Percentiles rank a stretch among this genome's conserved stretches.
Evolutionary conservation across 345 rosid species (phyloP).

Genomic region (Brassica rapa): DNA sequence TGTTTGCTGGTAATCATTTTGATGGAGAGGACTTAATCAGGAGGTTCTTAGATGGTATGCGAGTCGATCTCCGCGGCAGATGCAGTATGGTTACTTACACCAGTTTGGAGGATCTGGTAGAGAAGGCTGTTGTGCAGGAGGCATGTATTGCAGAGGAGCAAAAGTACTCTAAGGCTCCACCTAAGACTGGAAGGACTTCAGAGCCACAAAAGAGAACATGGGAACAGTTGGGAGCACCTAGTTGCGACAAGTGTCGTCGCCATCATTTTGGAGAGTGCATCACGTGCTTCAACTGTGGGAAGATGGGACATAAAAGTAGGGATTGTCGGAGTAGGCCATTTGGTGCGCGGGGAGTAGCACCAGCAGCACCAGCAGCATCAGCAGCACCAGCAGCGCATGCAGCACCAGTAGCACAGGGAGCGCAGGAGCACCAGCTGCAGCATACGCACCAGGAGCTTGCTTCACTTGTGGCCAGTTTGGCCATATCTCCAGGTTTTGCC

Average conservation of each 20-base stretch:
- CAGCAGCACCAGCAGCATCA: too few species aligned
- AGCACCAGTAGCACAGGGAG: not conserved
- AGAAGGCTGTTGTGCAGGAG: too few species aligned
- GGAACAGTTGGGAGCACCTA: too few species aligned
- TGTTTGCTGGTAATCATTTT: too few species aligned
- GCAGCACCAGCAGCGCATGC: not conserved
- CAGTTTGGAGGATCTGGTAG: too few species aligned
- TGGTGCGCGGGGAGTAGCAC: too few species aligned
- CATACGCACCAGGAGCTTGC: not conserved
- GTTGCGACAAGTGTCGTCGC: too few species aligned
- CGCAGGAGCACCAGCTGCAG: not conserved
- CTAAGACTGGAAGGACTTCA: too few species aligned
- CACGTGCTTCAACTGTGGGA: not conserved
- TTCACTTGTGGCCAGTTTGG: not conserved
- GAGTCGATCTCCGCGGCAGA: not conserved
- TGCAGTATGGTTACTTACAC: not conserved
- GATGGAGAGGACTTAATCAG: not conserved
- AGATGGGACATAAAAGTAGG: not conserved
- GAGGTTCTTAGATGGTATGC: not conserved
- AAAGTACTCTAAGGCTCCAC: not conserved
- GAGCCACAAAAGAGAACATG: too few species aligned
- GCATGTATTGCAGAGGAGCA: not conserved
- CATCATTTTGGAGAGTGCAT: not conserved
- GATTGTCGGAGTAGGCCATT: not conserved
- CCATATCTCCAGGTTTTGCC: not conserved